Evolutionary conservation across 164 flowering plant species (phyloP), one percentile per base, ranked within the genome.

Genomic region (Vitis rupestris): DNA sequence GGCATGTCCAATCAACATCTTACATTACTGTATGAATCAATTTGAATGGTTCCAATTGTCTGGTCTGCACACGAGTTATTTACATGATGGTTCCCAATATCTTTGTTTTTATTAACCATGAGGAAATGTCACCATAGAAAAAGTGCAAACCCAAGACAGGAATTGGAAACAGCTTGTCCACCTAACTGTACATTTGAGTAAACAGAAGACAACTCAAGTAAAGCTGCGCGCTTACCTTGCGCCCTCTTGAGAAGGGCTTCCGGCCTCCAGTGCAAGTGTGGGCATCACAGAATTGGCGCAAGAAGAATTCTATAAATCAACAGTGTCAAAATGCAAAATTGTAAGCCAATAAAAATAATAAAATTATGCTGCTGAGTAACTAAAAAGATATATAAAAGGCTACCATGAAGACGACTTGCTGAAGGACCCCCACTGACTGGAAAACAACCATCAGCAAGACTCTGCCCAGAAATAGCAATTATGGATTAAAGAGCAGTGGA

Each of bases 251-350:
- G 66, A 92, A 92, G 12, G 96, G 94, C 69, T 90, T 86, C 53
- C 7, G 73, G 50, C 75, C 68, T 69, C 84, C 87, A 10, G 77
- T 71, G 80, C 94, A 92, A 48, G 88, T 82, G 77, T 87, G 98
- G 19, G 91, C 88, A 79, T 89, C 92, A 61, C 98, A 92, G 69
- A 92, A 92, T 76, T 90, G 96, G 58, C 82, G 90, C 81, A 92
- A 66, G 79, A 92, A 92, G 64, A 92, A 77, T 59, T 92, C 98
- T 92, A 71, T 63, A 62, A 74, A 57, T 52, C 31, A 31, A 69
- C 61, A 67, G 53, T 7, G 67, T 55, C 53, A 71, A n/a, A 61
- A 31, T 5, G 29, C 7, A 4, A 29, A 2, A 62, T 50, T 19
- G 11, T 8, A 14, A 9, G 7, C 30, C 10, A 47, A 17, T 9